Conservation (phyloP, 2,329 filamentous ascomycete species). For the Verticillium longisporum region DNA sequence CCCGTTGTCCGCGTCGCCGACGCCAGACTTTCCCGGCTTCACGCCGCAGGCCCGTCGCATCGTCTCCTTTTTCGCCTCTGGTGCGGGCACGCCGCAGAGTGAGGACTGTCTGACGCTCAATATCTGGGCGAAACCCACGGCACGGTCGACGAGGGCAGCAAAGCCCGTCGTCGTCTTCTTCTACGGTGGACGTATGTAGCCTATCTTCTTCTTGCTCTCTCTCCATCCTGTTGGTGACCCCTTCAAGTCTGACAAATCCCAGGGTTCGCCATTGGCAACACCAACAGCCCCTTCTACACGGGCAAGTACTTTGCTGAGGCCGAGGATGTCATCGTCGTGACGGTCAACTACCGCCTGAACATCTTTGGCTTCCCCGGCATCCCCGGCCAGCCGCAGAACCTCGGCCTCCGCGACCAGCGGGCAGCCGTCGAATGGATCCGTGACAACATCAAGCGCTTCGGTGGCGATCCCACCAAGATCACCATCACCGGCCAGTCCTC, state of each 20-base stretch:
- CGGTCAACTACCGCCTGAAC: conserved; percentile 37
- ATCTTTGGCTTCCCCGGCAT: conserved; percentile 34
- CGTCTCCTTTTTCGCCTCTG: conserved; percentile 14
- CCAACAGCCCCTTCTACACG: conserved; percentile 29
- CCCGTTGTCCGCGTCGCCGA: conserved; percentile 14
- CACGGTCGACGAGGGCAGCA: conserved; percentile 9
- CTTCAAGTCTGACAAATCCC: background rate
- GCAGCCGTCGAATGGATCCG: conserved; percentile 41
- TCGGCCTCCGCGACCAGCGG: conserved; percentile 43
- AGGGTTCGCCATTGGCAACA: conserved; percentile 22
- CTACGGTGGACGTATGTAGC: conserved; percentile 23
- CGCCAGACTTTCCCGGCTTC: conserved; percentile 18
- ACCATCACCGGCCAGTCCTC: conserved; percentile 37
- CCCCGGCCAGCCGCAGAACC: conserved; percentile 25
- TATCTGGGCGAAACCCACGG: conserved; percentile 25
- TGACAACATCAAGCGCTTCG: conserved; percentile 37
- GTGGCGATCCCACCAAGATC: conserved; percentile 33
- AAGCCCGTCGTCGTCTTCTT: conserved; percentile 30
- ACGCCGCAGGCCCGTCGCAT: conserved; percentile 21
- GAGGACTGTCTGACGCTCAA: conserved; percentile 33
- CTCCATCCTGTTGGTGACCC: background rate
- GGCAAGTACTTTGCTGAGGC: conserved; percentile 34
- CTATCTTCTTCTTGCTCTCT: accelerated
- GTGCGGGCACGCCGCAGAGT: conserved; percentile 16
- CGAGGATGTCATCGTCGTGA: conserved; percentile 37